Evolutionary conservation across 169 alveolate genomes (phyloP), one percentile per base, ranked within the genome.

Genomic region (Perkinsus olseni): DNA sequence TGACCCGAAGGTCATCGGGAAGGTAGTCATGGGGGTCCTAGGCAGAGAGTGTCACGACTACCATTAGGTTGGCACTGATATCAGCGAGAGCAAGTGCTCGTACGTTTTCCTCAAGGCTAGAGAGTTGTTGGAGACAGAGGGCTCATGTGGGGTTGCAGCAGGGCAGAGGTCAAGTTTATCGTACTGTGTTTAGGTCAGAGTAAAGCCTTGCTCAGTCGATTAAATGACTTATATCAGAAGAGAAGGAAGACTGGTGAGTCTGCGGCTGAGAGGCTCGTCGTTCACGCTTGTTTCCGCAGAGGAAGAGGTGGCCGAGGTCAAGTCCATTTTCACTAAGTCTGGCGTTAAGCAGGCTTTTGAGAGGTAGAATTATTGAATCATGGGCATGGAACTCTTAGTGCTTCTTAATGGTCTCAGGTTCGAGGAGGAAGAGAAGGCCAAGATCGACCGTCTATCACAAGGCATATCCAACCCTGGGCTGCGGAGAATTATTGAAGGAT

Each of bases 1-100:
- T 34, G 74, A 92, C 38, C 95, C 94, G 0, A 92, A 82, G 74
- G 91, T 92, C 45, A 31, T 91, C 38, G 96, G 96, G 0, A 40
- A 91, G 82, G 82, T 62, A 62, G 8, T 8, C 1, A 45, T 21
- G 82, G 82, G 31, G 82, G 17, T 13, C 37, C 31, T 62, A 13
- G 82, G 28, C 82, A 62, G 34, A 1, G 1, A 24, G 31, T 62
- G 17, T 62, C 37, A 62, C 17, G 82, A 24, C 34, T 21, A 24
- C 38, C 34, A 8, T 38, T 93, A 95, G 48, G 50, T 93, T 48
- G 96, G 96, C 39, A 95, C 93, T 31, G 96, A 95, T 74, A 95
- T 95, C 39, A 92, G 74, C 38, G 96, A 95, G 39, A 91, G 92
- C 38, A 95, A 95, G 48, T 95, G 96, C 94, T 92, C 94, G 37